Evolutionary conservation across 2,329 filamentous ascomycete species (phyloP).

Genomic region (Biscogniauxia marginata): DNA sequence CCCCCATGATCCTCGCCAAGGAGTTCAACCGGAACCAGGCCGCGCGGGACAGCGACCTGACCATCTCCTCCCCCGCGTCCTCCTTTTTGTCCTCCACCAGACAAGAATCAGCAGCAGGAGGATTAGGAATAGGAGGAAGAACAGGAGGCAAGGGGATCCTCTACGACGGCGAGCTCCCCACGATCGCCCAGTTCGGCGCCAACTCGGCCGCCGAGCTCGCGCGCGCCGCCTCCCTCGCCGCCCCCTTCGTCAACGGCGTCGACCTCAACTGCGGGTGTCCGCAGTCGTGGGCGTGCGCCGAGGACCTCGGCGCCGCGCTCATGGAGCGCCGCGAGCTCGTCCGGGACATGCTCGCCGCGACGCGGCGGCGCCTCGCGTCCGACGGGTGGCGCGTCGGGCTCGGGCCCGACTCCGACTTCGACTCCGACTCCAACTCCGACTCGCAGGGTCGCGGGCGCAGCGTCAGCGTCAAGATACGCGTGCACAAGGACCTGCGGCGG

Average conservation of each 20-base stretch:
- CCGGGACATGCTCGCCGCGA: conserved; percentile 61
- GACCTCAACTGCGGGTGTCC: conserved; percentile 74
- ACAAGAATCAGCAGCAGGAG: no score
- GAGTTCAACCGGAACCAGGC: conserved; percentile 63
- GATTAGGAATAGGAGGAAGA: no score
- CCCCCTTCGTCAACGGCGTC: conserved; percentile 61
- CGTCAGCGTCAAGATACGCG: conserved; percentile 69
- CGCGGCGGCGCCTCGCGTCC: conserved; percentile 47
- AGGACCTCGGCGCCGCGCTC: conserved; percentile 65
- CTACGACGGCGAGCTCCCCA: conserved; percentile 48
- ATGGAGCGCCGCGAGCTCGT: conserved; percentile 66
- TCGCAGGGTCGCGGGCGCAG: conserved; percentile 46
- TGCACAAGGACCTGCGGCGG: conserved; percentile 62
- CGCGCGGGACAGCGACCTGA: conserved; percentile 64
- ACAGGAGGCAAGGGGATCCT: neutral
- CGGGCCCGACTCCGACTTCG: conserved; percentile 18
- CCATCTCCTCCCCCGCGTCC: conserved; percentile 48
- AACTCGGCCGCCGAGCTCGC: conserved; percentile 61
- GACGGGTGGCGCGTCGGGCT: conserved; percentile 53
- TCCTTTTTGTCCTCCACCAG: neutral
- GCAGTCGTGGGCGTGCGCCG: conserved; percentile 69
- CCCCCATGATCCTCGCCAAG: conserved; percentile 69
- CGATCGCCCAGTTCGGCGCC: conserved; percentile 67
- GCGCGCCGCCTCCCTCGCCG: conserved; percentile 60
- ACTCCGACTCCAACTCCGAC: conserved; percentile 43